A percentile compares a stretch with the other conserved stretches of the same genome.
phyloP scores from a whole-genome alignment of 2,329 filamentous ascomycete genomes.

The Ploettnerulaceae sp. region DNA sequence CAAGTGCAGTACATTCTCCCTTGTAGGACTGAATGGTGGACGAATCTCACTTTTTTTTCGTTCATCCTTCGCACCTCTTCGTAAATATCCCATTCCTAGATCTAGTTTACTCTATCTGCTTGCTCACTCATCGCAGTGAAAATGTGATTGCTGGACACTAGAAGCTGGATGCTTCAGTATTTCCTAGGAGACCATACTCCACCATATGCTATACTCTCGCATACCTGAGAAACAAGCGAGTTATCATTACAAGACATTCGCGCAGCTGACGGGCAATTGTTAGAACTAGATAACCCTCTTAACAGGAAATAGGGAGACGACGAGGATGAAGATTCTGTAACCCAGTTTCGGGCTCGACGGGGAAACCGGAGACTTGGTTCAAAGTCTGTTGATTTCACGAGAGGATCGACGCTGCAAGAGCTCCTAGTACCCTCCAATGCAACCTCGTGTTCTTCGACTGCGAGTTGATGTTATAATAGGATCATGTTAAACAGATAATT shows the following conservation, averaged over 20 bases:
- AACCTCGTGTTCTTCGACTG: slow-evolving; percentile 17
- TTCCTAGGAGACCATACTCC: slow-evolving; percentile 22
- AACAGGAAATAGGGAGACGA: slow-evolving; percentile 18
- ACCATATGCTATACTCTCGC: slow-evolving; percentile 34
- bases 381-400: slow-evolving; percentile 4
- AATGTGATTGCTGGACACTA: slow-evolving; percentile 17
- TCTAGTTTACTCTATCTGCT: not conserved
- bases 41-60: no score
- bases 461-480: no score
- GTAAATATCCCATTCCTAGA: no score
- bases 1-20: not conserved
- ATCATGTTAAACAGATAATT: no score
- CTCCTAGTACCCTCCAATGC: slow-evolving; percentile 4
- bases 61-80: no score
- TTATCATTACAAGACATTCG: slow-evolving; percentile 28
- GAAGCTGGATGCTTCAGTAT: slow-evolving; percentile 9
- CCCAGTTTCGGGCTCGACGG: no score
- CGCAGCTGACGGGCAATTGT: slow-evolving; percentile 20
- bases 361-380: not conserved
- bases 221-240: slow-evolving; percentile 33
- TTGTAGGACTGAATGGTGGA: no score
- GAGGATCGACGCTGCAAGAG: slow-evolving; percentile 10
- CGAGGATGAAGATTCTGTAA: not conserved
- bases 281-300: slow-evolving; percentile 6
- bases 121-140: not conserved